phyloP scores from a whole-genome alignment of 176 grass and related monocot species.

The Bonia amplexicaulis region DNA sequence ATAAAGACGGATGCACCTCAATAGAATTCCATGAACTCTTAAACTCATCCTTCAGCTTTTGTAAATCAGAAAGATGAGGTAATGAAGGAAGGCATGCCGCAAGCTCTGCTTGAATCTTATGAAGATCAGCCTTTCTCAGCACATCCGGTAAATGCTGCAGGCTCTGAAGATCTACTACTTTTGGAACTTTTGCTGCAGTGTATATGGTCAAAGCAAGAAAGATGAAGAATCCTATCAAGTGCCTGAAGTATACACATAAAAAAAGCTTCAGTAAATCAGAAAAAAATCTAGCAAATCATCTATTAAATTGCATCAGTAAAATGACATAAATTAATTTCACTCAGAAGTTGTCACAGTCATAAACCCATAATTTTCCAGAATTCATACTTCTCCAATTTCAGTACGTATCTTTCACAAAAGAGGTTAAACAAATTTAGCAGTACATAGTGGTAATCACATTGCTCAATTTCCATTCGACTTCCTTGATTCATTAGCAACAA shows the following conservation, averaged over 20 bases:
- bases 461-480: neutral
- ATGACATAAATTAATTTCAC: neutral
- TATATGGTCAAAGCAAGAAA: slow-evolving; percentile 88
- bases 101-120: slow-evolving; percentile 70
- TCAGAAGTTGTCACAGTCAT: neutral
- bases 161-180: slow-evolving; percentile 57
- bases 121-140: slow-evolving; percentile 65
- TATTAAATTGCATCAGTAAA: neutral
- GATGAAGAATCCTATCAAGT: slow-evolving; percentile 94
- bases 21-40: slow-evolving; percentile 65
- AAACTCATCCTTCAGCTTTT: slow-evolving; percentile 71
- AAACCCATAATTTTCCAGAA: neutral
- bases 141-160: slow-evolving; percentile 69
- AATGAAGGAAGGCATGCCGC: slow-evolving; percentile 68
- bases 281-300: neutral
- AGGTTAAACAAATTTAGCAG: neutral
- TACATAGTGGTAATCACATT: neutral
- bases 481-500: neutral
- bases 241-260: slow-evolving; percentile 44
- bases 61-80: slow-evolving; percentile 59
- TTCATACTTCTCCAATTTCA: neutral
- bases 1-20: slow-evolving; percentile 52
- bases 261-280: slow-evolving; percentile 14
- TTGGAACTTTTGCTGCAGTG: slow-evolving; percentile 77
- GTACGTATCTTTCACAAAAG: neutral